Conservation (phyloP, 805 yeast species). For the Candida schatavii region DNA sequence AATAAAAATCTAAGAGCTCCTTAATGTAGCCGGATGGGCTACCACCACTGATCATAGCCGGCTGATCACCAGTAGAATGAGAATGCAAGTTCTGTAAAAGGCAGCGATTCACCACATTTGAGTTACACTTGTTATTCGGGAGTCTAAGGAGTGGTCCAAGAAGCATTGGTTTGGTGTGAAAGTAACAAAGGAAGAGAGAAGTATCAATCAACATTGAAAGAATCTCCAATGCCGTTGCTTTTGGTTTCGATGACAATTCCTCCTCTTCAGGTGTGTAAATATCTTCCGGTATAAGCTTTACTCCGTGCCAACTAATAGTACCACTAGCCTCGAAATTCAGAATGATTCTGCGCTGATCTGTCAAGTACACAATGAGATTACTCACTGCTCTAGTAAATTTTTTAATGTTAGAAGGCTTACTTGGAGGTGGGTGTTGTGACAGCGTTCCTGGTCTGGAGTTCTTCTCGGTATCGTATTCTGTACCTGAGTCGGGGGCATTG, state of each 20-base stretch:
- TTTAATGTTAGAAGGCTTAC: slow-evolving; percentile 12
- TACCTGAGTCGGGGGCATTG: slow-evolving; percentile 10
- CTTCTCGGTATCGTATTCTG: slow-evolving; percentile 12
- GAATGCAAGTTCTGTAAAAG: slow-evolving; percentile 38
- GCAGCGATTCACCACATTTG: slow-evolving; percentile 54
- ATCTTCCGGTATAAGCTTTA: slow-evolving; percentile 39
- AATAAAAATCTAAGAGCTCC: slow-evolving; percentile 78
- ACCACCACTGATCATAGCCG: slow-evolving; percentile 6
- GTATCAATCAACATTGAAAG: slow-evolving; percentile 65
- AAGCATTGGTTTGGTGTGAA: slow-evolving; percentile 63
- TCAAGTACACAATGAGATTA: slow-evolving; percentile 44
- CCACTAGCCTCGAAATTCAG: slow-evolving; percentile 37
- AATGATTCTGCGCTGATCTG: slow-evolving; percentile 52
- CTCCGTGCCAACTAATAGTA: slow-evolving; percentile 44
- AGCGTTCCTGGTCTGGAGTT: slow-evolving; percentile 6
- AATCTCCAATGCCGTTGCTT: slow-evolving; percentile 16
- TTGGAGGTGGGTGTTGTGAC: slow-evolving; percentile 3
- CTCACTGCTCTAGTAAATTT: slow-evolving; percentile 35
- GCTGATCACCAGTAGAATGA: slow-evolving; percentile 9
- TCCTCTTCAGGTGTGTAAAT: slow-evolving; percentile 26
- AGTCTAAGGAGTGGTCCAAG: slow-evolving; percentile 81
- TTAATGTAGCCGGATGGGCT: slow-evolving; percentile 43
- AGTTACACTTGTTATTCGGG: slow-evolving; percentile 67
- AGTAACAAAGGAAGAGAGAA: slow-evolving; percentile 70
- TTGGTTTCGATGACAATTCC: neutral